Conservation (phyloP, 106 monocot species). For the Acorus gramineus region DNA sequence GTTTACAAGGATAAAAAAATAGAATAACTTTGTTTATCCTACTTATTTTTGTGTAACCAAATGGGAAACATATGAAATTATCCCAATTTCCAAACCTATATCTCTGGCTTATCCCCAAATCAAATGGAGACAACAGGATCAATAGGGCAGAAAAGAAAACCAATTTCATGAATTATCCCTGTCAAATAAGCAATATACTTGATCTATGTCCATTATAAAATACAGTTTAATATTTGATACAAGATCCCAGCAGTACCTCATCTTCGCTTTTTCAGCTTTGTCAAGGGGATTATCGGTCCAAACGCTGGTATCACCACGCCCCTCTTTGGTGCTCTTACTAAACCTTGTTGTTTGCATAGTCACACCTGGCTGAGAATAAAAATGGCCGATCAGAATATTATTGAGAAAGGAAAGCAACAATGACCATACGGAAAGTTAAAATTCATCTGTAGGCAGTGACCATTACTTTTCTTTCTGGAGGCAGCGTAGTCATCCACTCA, state of each 20-base stretch:
- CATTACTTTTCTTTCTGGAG: slow-evolving; percentile 91
- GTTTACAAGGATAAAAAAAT: too few species aligned
- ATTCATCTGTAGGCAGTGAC: background rate
- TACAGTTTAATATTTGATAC: too few species aligned
- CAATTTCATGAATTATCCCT: too few species aligned
- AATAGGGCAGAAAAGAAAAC: too few species aligned
- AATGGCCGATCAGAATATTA: background rate
- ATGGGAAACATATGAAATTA: too few species aligned
- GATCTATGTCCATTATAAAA: too few species aligned
- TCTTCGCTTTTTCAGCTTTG: slow-evolving; percentile 68
- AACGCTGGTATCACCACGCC: slow-evolving; percentile 74
- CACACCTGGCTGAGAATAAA: slow-evolving; percentile 55
- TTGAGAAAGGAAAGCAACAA: background rate
- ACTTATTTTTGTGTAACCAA: too few species aligned
- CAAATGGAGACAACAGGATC: too few species aligned
- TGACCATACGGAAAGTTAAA: background rate
- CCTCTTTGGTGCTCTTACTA: slow-evolving; percentile 65
- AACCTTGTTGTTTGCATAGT: slow-evolving; percentile 76
- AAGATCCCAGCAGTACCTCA: slow-evolving; percentile 32
- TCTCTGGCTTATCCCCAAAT: too few species aligned
- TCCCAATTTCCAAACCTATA: too few species aligned
- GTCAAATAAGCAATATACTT: too few species aligned
- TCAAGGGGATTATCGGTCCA: slow-evolving; percentile 93
- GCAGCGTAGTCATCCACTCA: slow-evolving; percentile 96
- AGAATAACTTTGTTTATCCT: too few species aligned